A percentile compares a stretch with the other conserved stretches of the same genome.
Conservation (phyloP, 371 early-diverging fungal genomes). For the Zopfochytrium polystomum region DNA sequence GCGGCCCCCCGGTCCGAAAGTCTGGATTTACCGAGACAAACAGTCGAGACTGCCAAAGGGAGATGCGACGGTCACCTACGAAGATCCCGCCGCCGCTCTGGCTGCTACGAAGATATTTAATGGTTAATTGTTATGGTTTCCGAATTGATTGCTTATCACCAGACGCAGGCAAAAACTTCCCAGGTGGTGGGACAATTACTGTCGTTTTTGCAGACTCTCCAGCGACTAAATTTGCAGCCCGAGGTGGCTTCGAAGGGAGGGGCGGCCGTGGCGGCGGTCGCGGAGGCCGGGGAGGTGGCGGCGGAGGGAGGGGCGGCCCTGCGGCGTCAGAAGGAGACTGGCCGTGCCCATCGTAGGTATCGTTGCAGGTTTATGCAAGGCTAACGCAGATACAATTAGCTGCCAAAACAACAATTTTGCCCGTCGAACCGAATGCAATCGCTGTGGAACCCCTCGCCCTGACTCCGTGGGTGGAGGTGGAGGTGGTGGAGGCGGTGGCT, state of each 20-base stretch:
- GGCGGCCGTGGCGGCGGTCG: slow-evolving; percentile 44
- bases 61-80: slow-evolving; percentile 73
- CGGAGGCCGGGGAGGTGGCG: slow-evolving; percentile 41
- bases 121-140: slow-evolving; percentile 27
- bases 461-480: slow-evolving; percentile 51
- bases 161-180: slow-evolving; percentile 40
- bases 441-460: slow-evolving; percentile 60
- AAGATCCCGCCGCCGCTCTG: slow-evolving; percentile 66
- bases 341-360: slow-evolving; percentile 64
- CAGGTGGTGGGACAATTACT: slow-evolving; percentile 51
- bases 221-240: slow-evolving; percentile 27
- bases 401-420: slow-evolving; percentile 68
- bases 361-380: too few relatives aligned
- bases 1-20: slow-evolving; percentile 54
- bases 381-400: too few relatives aligned
- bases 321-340: slow-evolving; percentile 67
- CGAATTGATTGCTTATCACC: neutral
- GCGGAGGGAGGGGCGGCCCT: slow-evolving; percentile 42
- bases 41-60: slow-evolving; percentile 62
- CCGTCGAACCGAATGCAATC: slow-evolving; percentile 61
- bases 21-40: slow-evolving; percentile 68
- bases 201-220: slow-evolving; percentile 60
- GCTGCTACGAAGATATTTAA: slow-evolving; percentile 72
- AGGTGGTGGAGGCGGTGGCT: slow-evolving; percentile 25
- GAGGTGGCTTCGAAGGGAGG: slow-evolving; percentile 47